These are phyloP conservation scores for Cenchrus americanus DNA, from an alignment of 176 grass and related monocot genomes.

Conservation along the genomic window DNA sequence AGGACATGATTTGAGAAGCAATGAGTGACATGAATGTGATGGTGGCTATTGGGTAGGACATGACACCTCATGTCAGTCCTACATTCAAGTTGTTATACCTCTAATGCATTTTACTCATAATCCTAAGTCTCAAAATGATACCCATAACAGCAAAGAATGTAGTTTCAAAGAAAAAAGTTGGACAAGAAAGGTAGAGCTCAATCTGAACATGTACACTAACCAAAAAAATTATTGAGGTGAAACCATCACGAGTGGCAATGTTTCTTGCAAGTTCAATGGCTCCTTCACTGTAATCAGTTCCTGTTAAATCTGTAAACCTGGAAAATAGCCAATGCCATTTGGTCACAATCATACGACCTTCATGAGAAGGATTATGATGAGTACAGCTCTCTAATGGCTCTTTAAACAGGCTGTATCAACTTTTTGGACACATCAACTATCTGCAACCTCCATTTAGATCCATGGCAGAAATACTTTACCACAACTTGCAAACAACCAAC, in stretches of 20 bases:
- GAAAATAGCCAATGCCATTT: conserved; percentile 2
- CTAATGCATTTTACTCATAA: not conserved
- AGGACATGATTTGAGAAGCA: too few relatives aligned
- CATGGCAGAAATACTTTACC: not conserved
- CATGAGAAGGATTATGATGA: not conserved
- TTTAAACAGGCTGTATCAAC: not conserved
- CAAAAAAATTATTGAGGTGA: conserved; percentile 75
- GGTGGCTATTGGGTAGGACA: too few relatives aligned
- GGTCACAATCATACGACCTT: conserved; percentile 4
- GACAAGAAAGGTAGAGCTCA: not conserved
- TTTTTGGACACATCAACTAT: not conserved
- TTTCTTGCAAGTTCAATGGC: conserved; percentile 90
- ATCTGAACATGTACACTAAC: conserved; percentile 52
- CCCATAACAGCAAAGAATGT: conserved; percentile 18
- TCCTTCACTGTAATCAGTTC: conserved; percentile 96
- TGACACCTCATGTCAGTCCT: too few relatives aligned
- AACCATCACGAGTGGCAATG: conserved; percentile 75
- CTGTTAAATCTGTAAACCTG: conserved; percentile 92
- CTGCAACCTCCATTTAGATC: not conserved
- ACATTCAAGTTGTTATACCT: too few relatives aligned
- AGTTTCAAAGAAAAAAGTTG: not conserved
- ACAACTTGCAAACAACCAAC: not conserved
- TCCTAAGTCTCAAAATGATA: not conserved
- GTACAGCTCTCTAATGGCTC: not conserved
- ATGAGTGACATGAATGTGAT: too few relatives aligned